Evolutionary conservation across 495 filamentous ascomycete genomes (phyloP), one percentile per base, ranked within the genome.

Genomic region (Trichoderma asperelloides): DNA sequence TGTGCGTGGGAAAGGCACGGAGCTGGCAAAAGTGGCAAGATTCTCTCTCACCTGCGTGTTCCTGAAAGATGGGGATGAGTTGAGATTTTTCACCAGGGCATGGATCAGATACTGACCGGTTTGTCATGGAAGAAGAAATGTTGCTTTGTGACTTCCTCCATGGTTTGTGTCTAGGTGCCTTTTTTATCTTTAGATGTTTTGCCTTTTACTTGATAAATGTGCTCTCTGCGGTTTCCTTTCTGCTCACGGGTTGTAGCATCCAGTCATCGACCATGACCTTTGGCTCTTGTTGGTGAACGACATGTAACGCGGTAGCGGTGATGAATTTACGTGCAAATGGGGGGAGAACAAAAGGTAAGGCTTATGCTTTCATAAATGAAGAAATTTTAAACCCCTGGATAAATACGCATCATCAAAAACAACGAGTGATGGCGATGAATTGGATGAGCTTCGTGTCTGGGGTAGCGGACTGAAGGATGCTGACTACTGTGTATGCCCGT

Each of bases 11-110:
- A 65, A 82, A 84, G 0, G 74, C 74, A 11, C 77, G 78, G 66
- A 86, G 75, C 70, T 86, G 83, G 68, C 83, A 86, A 65, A 70
- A 81, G 68, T 84, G 81, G 63, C 83, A 86, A 0, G 69, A 66
- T 3, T 30, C 37, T 65, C 70, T 74, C 23, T 81, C 78, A 16
- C 16, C 68, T 11, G 74, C 47, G 2, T 68, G 70, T 41, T 60
- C 51, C 45, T 66, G 11, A 13, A 9, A 23, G 15, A 5, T 23
- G 12, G 37, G 3, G 69, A 74, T 41, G 63, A 70, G 65, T 71
- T 75, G 45, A 2, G 62, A 33, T 6, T 25, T 23, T 13, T 30
- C 37, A 11, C 41, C 33, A 30, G 60, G 21, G 15, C 18, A 40
- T 57, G 40, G 18, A 30, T 63, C n/a, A n/a, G 7, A 25, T 6